Percentiles rank a stretch among this genome's conserved stretches.
These are phyloP conservation scores for Tritrichomonas musculus DNA, from an alignment of 208 protist genomes.

Conservation along the genomic window DNA sequence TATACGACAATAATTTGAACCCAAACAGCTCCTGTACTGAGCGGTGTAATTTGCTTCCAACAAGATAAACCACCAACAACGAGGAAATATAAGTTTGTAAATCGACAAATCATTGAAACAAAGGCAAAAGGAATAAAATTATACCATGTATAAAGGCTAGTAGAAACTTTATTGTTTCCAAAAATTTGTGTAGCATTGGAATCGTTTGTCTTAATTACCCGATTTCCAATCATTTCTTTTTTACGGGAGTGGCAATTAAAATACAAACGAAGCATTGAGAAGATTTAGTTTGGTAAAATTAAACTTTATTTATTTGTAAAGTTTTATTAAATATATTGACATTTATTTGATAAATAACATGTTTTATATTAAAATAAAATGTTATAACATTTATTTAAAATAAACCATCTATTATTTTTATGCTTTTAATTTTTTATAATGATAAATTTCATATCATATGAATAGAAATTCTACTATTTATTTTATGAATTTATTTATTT, in stretches of 20 bases:
- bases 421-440: no score
- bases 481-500: no score
- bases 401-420: no score
- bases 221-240: not conserved
- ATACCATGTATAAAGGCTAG: not conserved
- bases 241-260: not conserved
- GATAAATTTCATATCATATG: no score
- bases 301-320: no score
- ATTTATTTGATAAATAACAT: no score
- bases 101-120: conserved; percentile 46
- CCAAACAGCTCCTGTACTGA: conserved; percentile 37
- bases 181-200: not conserved
- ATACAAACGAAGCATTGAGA: no score
- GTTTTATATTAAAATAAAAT: no score
- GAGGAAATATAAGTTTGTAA: conserved; percentile 40
- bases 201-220: not conserved
- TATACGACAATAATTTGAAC: conserved; percentile 34
- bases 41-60: not conserved
- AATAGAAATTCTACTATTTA: no score
- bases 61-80: conserved; percentile 25
- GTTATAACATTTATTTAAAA: no score
- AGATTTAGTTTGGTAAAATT: no score
- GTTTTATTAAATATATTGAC: no score
- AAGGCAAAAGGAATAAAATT: not conserved
- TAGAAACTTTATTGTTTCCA: conserved; percentile 4